Evolutionary conservation across 345 rosid species (phyloP).

Genomic region (Crucihimalaya himalaica): DNA sequence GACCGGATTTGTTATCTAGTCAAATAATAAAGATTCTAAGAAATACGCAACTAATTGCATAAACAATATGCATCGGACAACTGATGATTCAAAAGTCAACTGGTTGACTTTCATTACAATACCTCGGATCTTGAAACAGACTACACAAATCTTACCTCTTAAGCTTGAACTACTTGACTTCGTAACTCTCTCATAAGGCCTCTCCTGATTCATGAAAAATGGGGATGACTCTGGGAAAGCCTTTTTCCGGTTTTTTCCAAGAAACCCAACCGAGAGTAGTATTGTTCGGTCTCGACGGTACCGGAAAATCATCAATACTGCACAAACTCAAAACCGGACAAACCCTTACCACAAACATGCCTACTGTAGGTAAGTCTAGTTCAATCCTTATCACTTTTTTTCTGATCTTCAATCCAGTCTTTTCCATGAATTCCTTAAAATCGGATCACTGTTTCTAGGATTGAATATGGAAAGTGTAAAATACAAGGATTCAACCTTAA

Average conservation of each 20-base stretch:
- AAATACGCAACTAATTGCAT: not conserved
- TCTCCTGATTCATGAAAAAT: slow-evolving; percentile 16
- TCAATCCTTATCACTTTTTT: not conserved
- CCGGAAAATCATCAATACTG: slow-evolving; percentile 35
- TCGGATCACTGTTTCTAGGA: slow-evolving; percentile 4
- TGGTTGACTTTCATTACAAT: not conserved
- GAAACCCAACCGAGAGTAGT: slow-evolving; percentile 20
- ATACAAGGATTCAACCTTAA: slow-evolving; percentile 26
- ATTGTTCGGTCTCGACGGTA: slow-evolving; percentile 21
- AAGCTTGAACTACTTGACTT: not conserved
- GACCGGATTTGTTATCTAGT: not conserved
- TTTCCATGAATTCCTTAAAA: not conserved
- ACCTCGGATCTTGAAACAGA: slow-evolving; percentile 9
- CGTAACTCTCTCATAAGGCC: slow-evolving; percentile 19
- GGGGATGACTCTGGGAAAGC: slow-evolving; percentile 29
- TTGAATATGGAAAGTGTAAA: not conserved
- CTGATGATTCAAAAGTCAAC: not conserved
- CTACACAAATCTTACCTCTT: not conserved
- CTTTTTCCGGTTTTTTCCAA: slow-evolving; percentile 20
- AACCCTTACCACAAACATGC: not conserved
- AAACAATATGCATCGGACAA: not conserved
- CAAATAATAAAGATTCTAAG: not conserved
- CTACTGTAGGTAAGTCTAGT: slow-evolving; percentile 18
- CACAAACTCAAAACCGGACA: slow-evolving; percentile 40
- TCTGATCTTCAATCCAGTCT: not conserved